A percentile compares a stretch with the other conserved stretches of the same genome.
Evolutionary conservation across 2,329 filamentous ascomycete genomes (phyloP).

Genomic region (Ramichloridium luteum): DNA sequence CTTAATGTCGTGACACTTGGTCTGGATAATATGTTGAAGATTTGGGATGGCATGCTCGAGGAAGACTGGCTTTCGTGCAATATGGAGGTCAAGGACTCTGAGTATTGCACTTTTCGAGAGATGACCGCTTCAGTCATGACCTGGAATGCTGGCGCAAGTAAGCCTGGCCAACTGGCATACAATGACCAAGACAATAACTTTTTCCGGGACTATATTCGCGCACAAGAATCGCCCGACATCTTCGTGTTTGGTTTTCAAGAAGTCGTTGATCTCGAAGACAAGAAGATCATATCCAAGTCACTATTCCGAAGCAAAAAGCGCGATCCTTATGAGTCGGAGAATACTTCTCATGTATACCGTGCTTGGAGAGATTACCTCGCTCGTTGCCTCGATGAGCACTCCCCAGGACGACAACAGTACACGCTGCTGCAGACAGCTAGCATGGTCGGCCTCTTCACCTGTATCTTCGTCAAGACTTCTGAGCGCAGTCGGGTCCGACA

Average conservation of each 20-base stretch:
- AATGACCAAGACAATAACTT: conserved; percentile 61
- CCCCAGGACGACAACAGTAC: conserved; percentile 66
- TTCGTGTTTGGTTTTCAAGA: conserved; percentile 96
- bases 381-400: conserved; percentile 68
- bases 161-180: conserved; percentile 68
- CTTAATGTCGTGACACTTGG: conserved; percentile 79
- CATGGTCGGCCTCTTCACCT: conserved; percentile 89
- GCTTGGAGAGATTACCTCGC: conserved; percentile 89
- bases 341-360: conserved; percentile 95
- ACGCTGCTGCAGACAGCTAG: conserved; percentile 78
- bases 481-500: conserved; percentile 65
- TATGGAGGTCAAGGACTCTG: conserved; percentile 71
- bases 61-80: conserved; percentile 88
- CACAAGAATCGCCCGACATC: conserved; percentile 73
- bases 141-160: conserved; percentile 95
- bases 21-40: conserved; percentile 67
- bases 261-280: conserved; percentile 94
- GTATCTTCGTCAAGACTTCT: conserved; percentile 79
- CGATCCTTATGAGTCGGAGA: conserved; percentile 69
- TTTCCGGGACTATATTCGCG: conserved; percentile 65
- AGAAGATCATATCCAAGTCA: conserved; percentile 89
- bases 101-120: conserved; percentile 78
- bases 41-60: conserved; percentile 87
- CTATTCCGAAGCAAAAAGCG: conserved; percentile 75
- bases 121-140: conserved; percentile 72